A percentile compares a stretch with the other conserved stretches of the same genome.
These are phyloP conservation scores for Leptomonas pyrrhocoris DNA, from an alignment of 208 protist species.

Conservation along the genomic window DNA sequence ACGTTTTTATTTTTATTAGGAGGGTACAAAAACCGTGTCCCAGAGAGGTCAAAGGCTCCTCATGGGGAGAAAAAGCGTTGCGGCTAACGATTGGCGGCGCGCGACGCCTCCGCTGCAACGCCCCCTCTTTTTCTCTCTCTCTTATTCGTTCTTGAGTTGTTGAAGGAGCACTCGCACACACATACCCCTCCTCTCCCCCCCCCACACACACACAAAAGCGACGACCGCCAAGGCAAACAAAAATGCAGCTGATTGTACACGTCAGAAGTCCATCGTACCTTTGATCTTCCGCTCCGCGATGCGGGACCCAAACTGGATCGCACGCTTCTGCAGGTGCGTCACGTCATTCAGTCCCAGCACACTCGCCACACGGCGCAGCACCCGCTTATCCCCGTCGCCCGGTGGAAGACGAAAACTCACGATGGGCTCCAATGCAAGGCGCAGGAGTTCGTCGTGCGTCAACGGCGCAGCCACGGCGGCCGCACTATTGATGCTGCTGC, in stretches of 20 bases:
- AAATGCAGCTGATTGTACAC: neutral
- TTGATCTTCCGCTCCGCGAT: constrained; percentile 84
- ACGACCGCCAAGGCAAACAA: no score
- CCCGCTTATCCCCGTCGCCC: constrained; percentile 93
- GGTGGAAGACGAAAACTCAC: constrained; percentile 65
- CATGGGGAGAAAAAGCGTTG: no score
- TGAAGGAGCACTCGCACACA: neutral
- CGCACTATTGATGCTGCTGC: no score
- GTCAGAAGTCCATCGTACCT: constrained; percentile 35
- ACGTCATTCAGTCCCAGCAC: constrained; percentile 83
- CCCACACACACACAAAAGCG: neutral
- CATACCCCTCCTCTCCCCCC: neutral
- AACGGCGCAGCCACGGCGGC: neutral
- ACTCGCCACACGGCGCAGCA: constrained; percentile 80
- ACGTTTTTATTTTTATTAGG: no score
- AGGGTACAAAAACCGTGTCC: no score
- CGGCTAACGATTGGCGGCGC: no score
- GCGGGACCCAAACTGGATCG: constrained; percentile 97
- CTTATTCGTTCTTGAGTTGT: no score
- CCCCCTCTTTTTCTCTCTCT: no score
- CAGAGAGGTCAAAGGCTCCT: no score
- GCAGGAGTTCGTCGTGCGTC: constrained; percentile 43
- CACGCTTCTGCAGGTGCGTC: constrained; percentile 92
- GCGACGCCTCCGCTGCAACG: no score
- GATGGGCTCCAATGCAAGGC: constrained; percentile 54